A percentile compares a stretch with the other conserved stretches of the same genome.
Conservation (phyloP, 768 basidiomycete species). For the Phanerodontia chrysosporium region DNA sequence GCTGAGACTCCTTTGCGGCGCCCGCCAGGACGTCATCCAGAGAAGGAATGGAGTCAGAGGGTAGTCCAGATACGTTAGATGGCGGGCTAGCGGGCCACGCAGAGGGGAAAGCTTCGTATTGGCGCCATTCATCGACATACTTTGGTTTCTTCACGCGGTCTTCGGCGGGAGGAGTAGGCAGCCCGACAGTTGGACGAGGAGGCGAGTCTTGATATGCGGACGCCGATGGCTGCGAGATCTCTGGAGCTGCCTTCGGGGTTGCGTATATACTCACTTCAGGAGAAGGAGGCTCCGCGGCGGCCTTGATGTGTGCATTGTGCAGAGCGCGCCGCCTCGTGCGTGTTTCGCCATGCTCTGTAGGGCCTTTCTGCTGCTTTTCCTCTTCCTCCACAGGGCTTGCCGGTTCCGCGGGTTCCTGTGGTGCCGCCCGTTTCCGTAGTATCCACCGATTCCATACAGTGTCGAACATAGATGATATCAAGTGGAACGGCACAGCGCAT, state of each 20-base stretch:
- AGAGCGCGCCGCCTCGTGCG: conserved; percentile 5
- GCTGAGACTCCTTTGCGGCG: conserved; percentile 16
- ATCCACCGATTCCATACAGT: conserved; percentile 12
- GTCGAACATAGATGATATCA: conserved; percentile 30
- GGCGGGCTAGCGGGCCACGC: conserved; percentile 22
- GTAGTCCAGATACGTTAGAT: not conserved
- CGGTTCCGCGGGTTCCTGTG: not conserved
- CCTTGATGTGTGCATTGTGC: conserved; percentile 5
- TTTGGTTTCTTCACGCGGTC: not conserved
- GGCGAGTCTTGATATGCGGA: conserved; percentile 31
- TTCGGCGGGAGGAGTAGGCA: conserved; percentile 10
- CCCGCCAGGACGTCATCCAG: conserved; percentile 9
- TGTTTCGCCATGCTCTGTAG: conserved; percentile 5
- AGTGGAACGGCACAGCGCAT: conserved; percentile 35
- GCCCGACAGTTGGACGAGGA: not conserved
- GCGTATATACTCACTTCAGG: not conserved
- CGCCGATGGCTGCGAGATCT: conserved; percentile 63
- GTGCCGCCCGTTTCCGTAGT: not conserved
- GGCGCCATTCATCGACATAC: conserved; percentile 17
- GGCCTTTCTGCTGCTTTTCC: not conserved
- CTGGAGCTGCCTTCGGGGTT: conserved; percentile 21
- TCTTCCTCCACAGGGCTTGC: not conserved
- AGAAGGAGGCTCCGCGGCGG: not conserved
- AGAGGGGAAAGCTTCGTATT: conserved; percentile 20
- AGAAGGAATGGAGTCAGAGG: not conserved